Base-by-base conservation (phyloP, 257 asterid genomes). In the Lycium barbarum region DNA sequence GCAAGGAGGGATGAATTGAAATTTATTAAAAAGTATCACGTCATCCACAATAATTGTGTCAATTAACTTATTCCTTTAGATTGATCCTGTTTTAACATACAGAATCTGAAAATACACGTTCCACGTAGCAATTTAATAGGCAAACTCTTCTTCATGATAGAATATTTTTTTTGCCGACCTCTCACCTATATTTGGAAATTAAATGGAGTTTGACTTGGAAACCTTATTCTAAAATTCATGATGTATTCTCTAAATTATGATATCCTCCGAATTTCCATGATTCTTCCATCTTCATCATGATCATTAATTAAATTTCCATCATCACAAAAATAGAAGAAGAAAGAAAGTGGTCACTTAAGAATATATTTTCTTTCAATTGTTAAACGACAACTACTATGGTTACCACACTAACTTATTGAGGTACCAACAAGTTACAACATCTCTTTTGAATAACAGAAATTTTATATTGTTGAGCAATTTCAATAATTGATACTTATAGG, bases 31-130 rank as follows among this genome's bases (percentile, higher is more conserved):
- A 20, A 10, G 17, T 20, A 1, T 73, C 20, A 9, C 0, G 15
- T 45, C 80, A 73, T 20, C 36, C 36, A 73, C 26, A 73, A 73
- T 47, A 66, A 73, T 73, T 73, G 43, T 73, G 33, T 9, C n/a
- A 72, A 47, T 73, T 73, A 73, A 11, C 49, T 47, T 47, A 74
- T 20, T 47, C 5, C 10, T 20, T 45, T 74, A 49, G 0, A 73
- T 5, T 45, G 38, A 73, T 73, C 1, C 2, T 11, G 43, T 47
- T 45, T 59, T 20, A 74, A 49, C 43, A 47, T 20, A 20, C 49
- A 2, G 4, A 74, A 22, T 49, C 43, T 49, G n/a, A 74, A 74
- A 6, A 47, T 74, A 20, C 43, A 49, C 43, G 61, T 49, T 49
- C 81, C 81, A 49, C 7, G 20, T 47, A 74, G 36, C 61, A 49